These are phyloP conservation scores for Bipolaris oryzae DNA, from an alignment of 2,329 filamentous ascomycete genomes.

Conservation along the genomic window DNA sequence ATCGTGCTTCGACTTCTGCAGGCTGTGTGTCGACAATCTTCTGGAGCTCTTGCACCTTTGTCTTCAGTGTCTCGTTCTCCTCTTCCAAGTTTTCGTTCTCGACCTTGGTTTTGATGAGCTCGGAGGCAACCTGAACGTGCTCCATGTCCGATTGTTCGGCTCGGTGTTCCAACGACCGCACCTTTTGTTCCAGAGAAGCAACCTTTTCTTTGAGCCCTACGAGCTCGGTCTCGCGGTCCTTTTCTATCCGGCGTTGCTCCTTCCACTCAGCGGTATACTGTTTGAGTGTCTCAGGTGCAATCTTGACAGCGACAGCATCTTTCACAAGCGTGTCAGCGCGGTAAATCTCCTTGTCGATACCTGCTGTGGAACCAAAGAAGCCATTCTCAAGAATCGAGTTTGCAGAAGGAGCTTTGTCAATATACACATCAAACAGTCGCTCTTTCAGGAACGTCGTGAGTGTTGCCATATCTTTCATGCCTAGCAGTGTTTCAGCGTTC, in stretches of 20 bases:
- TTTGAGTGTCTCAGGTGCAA: constrained; percentile 82
- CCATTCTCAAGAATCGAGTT: constrained; percentile 93
- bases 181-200: constrained; percentile 69
- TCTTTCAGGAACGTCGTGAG: constrained; percentile 92
- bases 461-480: constrained; percentile 88
- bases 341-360: constrained; percentile 92
- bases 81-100: constrained; percentile 90
- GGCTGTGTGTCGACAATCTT: constrained; percentile 89
- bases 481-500: constrained; percentile 77
- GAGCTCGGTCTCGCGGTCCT: constrained; percentile 81
- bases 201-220: constrained; percentile 66
- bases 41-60: constrained; percentile 83
- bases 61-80: constrained; percentile 84
- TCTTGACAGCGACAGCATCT: constrained; percentile 86
- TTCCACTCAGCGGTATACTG: constrained; percentile 88
- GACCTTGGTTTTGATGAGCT: constrained; percentile 89
- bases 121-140: constrained; percentile 87
- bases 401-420: constrained; percentile 90
- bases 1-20: constrained; percentile 79
- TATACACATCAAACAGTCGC: constrained; percentile 93
- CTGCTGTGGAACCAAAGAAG: constrained; percentile 93
- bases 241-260: constrained; percentile 81
- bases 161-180: constrained; percentile 86
- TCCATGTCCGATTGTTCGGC: constrained; percentile 88
- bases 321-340: constrained; percentile 90